A percentile compares a stretch with the other conserved stretches of the same genome.
Conservation (phyloP, 2,329 filamentous ascomycete genomes). For the Colletotrichum sp. region DNA sequence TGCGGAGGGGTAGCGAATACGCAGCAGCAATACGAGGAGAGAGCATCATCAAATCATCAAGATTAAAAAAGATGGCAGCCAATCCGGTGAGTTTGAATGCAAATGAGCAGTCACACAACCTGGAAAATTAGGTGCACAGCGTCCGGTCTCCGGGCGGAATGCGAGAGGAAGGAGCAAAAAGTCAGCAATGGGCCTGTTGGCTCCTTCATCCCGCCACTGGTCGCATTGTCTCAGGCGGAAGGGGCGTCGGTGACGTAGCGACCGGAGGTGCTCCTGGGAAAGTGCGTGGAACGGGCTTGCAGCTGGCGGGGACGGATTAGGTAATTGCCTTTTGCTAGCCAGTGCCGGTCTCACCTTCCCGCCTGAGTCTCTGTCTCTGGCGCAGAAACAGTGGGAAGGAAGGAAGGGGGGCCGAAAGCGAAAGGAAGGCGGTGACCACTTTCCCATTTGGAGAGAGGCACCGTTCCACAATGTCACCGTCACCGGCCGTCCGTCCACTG, state of each 20-base stretch:
- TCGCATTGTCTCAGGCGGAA: not conserved
- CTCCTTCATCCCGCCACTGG: not conserved
- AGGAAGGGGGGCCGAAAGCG: not conserved
- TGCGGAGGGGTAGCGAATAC: not conserved
- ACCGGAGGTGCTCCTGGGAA: not conserved
- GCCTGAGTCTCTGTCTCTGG: not conserved
- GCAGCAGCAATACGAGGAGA: not conserved
- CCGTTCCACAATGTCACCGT: not conserved
- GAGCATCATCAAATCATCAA: not conserved
- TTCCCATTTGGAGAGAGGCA: not conserved
- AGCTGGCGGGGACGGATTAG: conserved; percentile 9
- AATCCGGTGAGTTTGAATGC: not conserved
- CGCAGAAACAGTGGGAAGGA: not conserved
- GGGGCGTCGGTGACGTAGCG: not conserved
- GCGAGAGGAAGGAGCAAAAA: not conserved
- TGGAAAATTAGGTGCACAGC: not conserved
- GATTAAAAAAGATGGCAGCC: not conserved
- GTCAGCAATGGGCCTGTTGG: not conserved
- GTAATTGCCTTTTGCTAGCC: not conserved
- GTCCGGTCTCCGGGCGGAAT: not conserved
- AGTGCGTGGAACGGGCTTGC: not conserved
- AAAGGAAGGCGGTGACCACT: not conserved
- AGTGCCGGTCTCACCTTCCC: not conserved
- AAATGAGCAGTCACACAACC: not conserved
- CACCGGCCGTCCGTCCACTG: not conserved